Base-by-base conservation (phyloP, 768 basidiomycete genomes). In the Mycena vulgaris region DNA sequence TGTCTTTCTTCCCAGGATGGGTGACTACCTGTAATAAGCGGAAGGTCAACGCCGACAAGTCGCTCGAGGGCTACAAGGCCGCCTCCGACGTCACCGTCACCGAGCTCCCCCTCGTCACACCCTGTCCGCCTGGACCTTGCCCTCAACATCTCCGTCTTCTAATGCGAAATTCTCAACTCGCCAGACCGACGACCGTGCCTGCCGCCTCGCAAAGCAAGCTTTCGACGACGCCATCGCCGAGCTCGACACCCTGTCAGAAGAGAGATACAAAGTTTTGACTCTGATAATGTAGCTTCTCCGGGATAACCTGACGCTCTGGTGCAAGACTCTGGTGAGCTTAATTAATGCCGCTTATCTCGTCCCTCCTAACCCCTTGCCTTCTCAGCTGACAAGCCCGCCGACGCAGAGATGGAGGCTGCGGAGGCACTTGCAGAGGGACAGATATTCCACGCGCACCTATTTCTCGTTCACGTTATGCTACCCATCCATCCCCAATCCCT, bases 211-310 rank as follows among this genome's bases (percentile, higher is more conserved):
- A 82, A 99, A 99, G 88, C 96, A 98, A 84, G 97, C 97, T 9
- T 99, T 99, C 83, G 97, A 98, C 73, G 97, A 98, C 82, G 97
- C 97, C 52, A 98, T 99, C 80, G 96, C 97, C 75, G 97, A 99
- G 86, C 95, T 98, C 78, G 97, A 99, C 88, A 98, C 97, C 25
- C 91, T 99, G 63, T 96, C 95, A 77, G 97, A 98, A 86, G 97
- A 98, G 89, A 94, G 93, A 83, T 98, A 99, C 93, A 98, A 98
- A 88, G 97, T 98, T 83, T 98, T 96, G 68, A 99, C 97, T 42
- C 87, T 98, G 75, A 97, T 97, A 83, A 94, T 95, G 93, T 97
- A 98, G 84, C 86, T 98, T 72, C 90, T 98, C 80, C 92, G 96
- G 79, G 97, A 98, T 83, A 98, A 98, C 90, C 86, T 99, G 49